Evolutionary conservation across 2,329 filamentous ascomycete genomes (phyloP), one percentile per base, ranked within the genome.

Genomic region (Epichloe uncinata): DNA sequence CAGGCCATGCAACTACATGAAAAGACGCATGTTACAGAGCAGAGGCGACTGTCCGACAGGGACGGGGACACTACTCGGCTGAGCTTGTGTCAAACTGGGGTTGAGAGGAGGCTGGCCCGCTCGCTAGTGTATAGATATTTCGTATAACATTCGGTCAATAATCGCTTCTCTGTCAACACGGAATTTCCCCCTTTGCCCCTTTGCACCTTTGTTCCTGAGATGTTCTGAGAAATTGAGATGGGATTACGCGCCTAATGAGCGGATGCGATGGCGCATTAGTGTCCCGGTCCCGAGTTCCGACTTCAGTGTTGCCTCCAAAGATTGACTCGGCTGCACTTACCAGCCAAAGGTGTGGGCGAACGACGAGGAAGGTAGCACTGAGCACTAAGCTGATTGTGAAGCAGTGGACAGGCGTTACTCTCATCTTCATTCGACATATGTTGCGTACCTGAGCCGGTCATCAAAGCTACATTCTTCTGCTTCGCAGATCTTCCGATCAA

Each of bases 111-210:
- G 59, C 57, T 61, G 56, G 59, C 52, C 59, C 56, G 55, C 57
- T 58, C 54, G 56, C 61, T 59, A 58, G 58, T 66, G 63, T 65
- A 64, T 64, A 66, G 61, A 64, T 62, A 61, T 57, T 58, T 59
- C 57, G 56, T 53, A 45, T 50, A 59, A 56, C 36, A 57, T 57
- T 63, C 13, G 43, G 46, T 58, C 56, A 59, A 64, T 63, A 62
- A 64, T 63, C 42, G 38, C 44, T 48, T 56, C 56, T 58, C 57
- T 57, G 18, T 36, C 40, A 42, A 42, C 4, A 30, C 8, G 26
- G 1, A 30, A 30, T 30, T 30, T 30, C 4, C 8, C 26, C 26
- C 3, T 30, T 30, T 30, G 8, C 26, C 26, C 8, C 18, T 26
- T 3, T 36, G 9, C 11, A 4, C 12, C 38, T 22, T 6, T 41